Evolutionary conservation across 331 rosid genomes (phyloP).

Genomic region (Phaseolus coccineus): DNA sequence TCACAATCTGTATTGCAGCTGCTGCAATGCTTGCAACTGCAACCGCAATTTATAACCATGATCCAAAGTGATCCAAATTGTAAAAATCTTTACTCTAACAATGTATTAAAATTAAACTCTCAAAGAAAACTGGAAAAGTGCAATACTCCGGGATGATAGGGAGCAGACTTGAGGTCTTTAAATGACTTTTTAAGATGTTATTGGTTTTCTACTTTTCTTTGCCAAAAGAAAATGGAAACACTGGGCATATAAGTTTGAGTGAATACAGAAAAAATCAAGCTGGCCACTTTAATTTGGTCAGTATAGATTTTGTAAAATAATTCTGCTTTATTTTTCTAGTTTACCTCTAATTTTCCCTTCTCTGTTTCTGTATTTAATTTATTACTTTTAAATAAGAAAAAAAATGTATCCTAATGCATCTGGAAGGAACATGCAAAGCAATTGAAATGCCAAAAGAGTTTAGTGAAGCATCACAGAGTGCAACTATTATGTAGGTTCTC

Average conservation of each 20-base stretch:
- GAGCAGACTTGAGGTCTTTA: conserved; percentile 2
- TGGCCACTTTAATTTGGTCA: conserved; percentile 10
- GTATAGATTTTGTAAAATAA: neutral
- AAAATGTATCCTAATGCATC: neutral
- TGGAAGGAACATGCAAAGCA: neutral
- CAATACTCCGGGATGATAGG: neutral
- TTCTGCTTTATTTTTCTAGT: neutral
- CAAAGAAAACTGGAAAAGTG: neutral
- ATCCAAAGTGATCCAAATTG: too few species aligned
- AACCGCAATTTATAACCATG: too few species aligned
- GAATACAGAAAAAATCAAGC: neutral
- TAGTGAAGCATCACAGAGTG: neutral
- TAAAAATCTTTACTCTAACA: neutral
- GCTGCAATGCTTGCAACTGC: too few species aligned
- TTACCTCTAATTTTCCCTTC: neutral
- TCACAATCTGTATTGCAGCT: too few species aligned
- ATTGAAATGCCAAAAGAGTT: neutral
- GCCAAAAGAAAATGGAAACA: conserved; percentile 5
- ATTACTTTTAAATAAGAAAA: neutral
- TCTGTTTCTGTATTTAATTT: neutral
- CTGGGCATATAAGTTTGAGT: neutral
- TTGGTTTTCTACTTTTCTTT: neutral
- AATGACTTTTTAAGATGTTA: neutral
- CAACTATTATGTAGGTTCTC: neutral
- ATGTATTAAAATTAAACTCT: neutral